Percentiles rank a stretch among this genome's conserved stretches.
Conservation (phyloP, 1,284 basidiomycete genomes). For the Cystobasidiaceae sp. region DNA sequence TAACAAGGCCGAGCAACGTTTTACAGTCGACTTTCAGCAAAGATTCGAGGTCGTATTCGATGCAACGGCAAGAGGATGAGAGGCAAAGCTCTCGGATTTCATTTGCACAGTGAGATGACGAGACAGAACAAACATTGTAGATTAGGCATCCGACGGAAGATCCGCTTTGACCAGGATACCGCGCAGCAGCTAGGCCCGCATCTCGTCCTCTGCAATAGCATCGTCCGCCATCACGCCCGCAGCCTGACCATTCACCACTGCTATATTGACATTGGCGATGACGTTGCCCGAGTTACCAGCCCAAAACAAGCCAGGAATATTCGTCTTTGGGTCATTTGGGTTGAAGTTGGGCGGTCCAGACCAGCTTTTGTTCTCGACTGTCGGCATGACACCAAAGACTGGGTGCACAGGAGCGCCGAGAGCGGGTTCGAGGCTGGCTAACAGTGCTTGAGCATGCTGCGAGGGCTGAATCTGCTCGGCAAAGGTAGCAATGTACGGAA, state of each 20-base stretch:
- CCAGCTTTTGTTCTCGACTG: background rate
- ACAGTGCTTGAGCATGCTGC: background rate
- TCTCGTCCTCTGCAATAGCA: background rate
- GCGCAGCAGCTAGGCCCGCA: too few relatives aligned
- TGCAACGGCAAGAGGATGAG: too few relatives aligned
- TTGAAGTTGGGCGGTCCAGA: background rate
- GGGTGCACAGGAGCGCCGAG: background rate
- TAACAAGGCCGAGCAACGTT: too few relatives aligned
- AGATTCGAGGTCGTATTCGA: too few relatives aligned
- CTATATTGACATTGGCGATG: slow-evolving; percentile 5
- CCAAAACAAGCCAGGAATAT: background rate
- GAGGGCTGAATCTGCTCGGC: slow-evolving; percentile 1
- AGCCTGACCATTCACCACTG: background rate
- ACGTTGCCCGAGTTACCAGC: slow-evolving; percentile 1
- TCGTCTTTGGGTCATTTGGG: background rate
- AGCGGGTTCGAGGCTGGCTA: background rate
- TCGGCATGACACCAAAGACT: background rate
- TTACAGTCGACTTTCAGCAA: too few relatives aligned
- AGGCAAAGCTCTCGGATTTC: too few relatives aligned
- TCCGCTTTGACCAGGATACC: too few relatives aligned
- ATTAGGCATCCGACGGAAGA: too few relatives aligned
- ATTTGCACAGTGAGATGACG: too few relatives aligned
- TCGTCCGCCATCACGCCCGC: background rate
- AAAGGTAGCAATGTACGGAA: background rate
- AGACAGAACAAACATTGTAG: too few relatives aligned